Conservation (phyloP, 345 rosid species). For the Firmiana major region DNA sequence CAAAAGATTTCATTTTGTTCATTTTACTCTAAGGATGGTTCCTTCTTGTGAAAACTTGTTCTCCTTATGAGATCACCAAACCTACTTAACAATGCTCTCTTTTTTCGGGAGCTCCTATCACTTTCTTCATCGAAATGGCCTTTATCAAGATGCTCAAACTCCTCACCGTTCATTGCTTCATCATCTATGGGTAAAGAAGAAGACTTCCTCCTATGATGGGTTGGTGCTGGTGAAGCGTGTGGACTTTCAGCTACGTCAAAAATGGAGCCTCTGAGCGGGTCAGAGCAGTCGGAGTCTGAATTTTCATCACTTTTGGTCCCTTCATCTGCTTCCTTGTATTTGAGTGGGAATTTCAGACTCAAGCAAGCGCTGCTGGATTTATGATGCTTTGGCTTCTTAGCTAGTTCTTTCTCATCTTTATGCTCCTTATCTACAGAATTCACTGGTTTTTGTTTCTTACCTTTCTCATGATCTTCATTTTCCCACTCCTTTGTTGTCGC, state of each 20-base stretch:
- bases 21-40: not conserved
- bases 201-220: constrained; percentile 29
- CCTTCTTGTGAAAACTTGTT: constrained; percentile 36
- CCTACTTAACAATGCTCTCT: constrained; percentile 65
- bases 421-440: constrained; percentile 29
- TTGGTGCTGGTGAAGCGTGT: not conserved
- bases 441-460: constrained; percentile 25
- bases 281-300: constrained; percentile 20
- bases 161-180: constrained; percentile 40
- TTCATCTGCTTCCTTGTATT: constrained; percentile 35
- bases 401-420: constrained; percentile 27
- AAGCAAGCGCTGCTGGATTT: constrained; percentile 38
- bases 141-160: constrained; percentile 41
- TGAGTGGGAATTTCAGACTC: constrained; percentile 42
- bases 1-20: constrained; percentile 5
- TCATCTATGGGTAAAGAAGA: constrained; percentile 37
- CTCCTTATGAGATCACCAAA: constrained; percentile 64
- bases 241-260: constrained; percentile 60
- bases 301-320: constrained; percentile 19
- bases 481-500: constrained; percentile 19
- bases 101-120: constrained; percentile 53
- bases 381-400: constrained; percentile 37
- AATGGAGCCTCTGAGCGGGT: constrained; percentile 69
- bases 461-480: constrained; percentile 5
- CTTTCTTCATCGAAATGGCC: constrained; percentile 50